Conservation (phyloP, 768 basidiomycete genomes). For the Lyophyllum atratum region DNA sequence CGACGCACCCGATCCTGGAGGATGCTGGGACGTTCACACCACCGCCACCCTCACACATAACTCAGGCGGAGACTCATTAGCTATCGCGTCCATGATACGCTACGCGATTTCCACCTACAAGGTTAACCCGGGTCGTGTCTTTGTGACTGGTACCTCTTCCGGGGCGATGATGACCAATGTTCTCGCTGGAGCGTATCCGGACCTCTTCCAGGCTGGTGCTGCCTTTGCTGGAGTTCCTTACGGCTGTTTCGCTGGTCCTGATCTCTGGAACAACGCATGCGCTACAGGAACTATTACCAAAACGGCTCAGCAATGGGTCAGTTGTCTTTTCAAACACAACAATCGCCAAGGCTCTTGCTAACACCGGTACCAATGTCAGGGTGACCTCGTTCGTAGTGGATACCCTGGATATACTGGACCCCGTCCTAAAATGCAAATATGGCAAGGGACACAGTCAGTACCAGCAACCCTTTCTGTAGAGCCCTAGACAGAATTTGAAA, state of each 20-base stretch:
- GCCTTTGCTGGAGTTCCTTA: conserved; percentile 56
- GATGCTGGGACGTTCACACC: conserved; percentile 57
- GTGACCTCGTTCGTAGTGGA: conserved; percentile 43
- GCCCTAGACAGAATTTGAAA: not conserved
- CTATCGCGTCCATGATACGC: conserved; percentile 46
- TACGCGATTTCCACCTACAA: conserved; percentile 50
- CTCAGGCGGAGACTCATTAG: conserved; percentile 55
- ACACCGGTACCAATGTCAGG: conserved; percentile 25
- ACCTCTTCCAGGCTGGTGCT: conserved; percentile 50
- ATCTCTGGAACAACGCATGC: conserved; percentile 50
- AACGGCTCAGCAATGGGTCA: conserved; percentile 50
- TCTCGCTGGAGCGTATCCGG: conserved; percentile 53
- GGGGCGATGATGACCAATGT: conserved; percentile 67
- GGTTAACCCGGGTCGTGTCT: conserved; percentile 49
- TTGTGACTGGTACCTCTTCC: conserved; percentile 51
- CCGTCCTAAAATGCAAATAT: conserved; percentile 52
- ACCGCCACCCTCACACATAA: conserved; percentile 55
- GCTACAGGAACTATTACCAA: conserved; percentile 42
- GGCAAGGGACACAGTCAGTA: conserved; percentile 50
- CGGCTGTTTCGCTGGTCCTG: conserved; percentile 52
- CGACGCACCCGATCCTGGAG: conserved; percentile 41
- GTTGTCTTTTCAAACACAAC: conserved; percentile 4
- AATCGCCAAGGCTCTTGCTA: not conserved
- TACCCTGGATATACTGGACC: conserved; percentile 56
- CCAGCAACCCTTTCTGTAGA: conserved; percentile 13